Conservation (phyloP, 306 rosid genomes). For the Ormosia emarginata region DNA sequence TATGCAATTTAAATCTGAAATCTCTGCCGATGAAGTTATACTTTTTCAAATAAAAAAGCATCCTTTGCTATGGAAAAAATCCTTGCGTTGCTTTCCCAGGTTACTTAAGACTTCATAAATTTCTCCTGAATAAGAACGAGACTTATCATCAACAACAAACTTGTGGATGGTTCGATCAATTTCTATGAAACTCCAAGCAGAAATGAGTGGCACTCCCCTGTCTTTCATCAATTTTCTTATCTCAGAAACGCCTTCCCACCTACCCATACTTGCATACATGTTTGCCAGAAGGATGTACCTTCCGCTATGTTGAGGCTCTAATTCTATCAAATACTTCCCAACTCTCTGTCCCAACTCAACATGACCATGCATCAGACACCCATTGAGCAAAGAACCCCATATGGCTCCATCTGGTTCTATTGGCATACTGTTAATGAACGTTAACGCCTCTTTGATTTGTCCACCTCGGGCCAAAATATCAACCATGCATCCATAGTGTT, state of each 20-base stretch:
- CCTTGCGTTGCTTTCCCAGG: constrained; percentile 28
- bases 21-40: background rate
- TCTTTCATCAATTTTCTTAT: constrained; percentile 45
- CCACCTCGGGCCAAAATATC: constrained; percentile 56
- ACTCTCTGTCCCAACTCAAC: constrained; percentile 44
- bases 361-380: constrained; percentile 50
- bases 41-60: background rate
- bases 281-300: constrained; percentile 48
- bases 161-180: constrained; percentile 39
- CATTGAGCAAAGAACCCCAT: constrained; percentile 45
- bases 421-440: constrained; percentile 38
- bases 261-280: constrained; percentile 44
- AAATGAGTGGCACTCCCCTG: constrained; percentile 24
- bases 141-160: constrained; percentile 39
- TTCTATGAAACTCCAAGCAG: constrained; percentile 58
- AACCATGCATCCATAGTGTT: constrained; percentile 60
- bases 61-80: constrained; percentile 19
- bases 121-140: constrained; percentile 26
- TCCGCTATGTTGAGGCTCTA: constrained; percentile 54
- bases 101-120: constrained; percentile 24
- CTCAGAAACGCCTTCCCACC: constrained; percentile 45
- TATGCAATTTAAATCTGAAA: background rate
- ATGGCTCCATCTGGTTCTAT: constrained; percentile 36
- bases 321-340: constrained; percentile 46
- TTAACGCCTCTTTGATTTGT: constrained; percentile 33